These are phyloP conservation scores for Pestalotiopsis sp. DNA, from an alignment of 2,329 filamentous ascomycete species.

Conservation along the genomic window DNA sequence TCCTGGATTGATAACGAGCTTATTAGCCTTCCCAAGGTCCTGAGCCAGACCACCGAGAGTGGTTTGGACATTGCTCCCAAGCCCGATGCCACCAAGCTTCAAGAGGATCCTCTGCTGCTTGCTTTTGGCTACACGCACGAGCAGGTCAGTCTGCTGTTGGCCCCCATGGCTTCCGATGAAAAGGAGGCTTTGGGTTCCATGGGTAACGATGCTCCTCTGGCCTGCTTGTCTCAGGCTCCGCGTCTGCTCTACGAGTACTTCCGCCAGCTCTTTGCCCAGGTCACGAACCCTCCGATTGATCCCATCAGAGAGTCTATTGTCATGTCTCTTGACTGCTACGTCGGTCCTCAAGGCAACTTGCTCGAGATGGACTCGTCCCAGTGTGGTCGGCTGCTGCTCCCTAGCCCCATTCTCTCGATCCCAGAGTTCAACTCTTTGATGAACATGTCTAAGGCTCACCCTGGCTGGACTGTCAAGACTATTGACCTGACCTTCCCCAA, in stretches of 20 bases:
- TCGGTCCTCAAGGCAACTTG: slow-evolving; percentile 93
- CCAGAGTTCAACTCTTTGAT: slow-evolving; percentile 88
- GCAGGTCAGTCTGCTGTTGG: slow-evolving; percentile 88
- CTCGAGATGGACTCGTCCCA: slow-evolving; percentile 91
- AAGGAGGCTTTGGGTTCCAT: slow-evolving; percentile 97
- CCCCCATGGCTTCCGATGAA: slow-evolving; percentile 94
- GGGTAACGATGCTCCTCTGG: slow-evolving; percentile 94
- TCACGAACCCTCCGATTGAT: slow-evolving; percentile 97
- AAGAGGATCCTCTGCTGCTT: slow-evolving; percentile 81
- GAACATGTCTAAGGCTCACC: slow-evolving; percentile 72
- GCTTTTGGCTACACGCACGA: slow-evolving; percentile 95
- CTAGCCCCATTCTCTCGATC: slow-evolving; percentile 86
- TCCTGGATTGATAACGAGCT: slow-evolving; percentile 86
- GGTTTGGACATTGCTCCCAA: slow-evolving; percentile 64
- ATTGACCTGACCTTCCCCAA: slow-evolving; percentile 96
- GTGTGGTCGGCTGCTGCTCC: slow-evolving; percentile 82
- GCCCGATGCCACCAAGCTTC: slow-evolving; percentile 70
- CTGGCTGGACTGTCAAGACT: slow-evolving; percentile 82
- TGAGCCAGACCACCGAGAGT: slow-evolving; percentile 61
- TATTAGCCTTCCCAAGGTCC: slow-evolving; percentile 76
- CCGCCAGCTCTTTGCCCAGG: slow-evolving; percentile 95
- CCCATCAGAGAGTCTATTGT: slow-evolving; percentile 96
- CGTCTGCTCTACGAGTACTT: slow-evolving; percentile 95
- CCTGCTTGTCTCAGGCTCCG: slow-evolving; percentile 87
- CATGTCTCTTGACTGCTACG: slow-evolving; percentile 96